Conservation (phyloP, 345 rosid species). For the Isatis tinctoria region DNA sequence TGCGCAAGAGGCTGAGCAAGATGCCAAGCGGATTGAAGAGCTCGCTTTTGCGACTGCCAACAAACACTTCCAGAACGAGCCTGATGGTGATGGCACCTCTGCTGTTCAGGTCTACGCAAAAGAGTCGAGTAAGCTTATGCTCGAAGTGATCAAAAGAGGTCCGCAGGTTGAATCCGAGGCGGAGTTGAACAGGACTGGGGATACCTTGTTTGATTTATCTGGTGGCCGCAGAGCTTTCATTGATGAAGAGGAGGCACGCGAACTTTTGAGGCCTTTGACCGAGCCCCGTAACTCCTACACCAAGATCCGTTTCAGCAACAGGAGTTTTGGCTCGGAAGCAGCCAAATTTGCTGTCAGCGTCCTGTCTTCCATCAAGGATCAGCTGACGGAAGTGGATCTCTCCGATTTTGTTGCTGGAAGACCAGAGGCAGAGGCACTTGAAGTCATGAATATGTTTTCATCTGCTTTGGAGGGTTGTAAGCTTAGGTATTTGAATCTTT, state of each 20-base stretch:
- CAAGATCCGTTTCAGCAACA: constrained; percentile 71
- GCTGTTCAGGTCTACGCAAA: constrained; percentile 89
- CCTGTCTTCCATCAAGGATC: constrained; percentile 64
- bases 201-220: constrained; percentile 65
- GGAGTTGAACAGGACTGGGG: constrained; percentile 21
- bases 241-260: constrained; percentile 67
- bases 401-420: constrained; percentile 91
- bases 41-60: constrained; percentile 58
- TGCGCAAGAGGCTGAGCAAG: constrained; percentile 68
- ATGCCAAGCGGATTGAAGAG: constrained; percentile 71
- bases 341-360: constrained; percentile 65
- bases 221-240: constrained; percentile 76
- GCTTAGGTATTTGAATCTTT: constrained; percentile 65
- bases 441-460: constrained; percentile 74
- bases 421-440: constrained; percentile 76
- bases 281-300: constrained; percentile 51
- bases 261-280: constrained; percentile 54
- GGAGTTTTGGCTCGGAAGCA: constrained; percentile 82
- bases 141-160: constrained; percentile 79
- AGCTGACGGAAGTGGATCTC: constrained; percentile 71
- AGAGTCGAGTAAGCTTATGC: constrained; percentile 78
- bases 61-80: constrained; percentile 69
- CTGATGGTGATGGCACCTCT: constrained; percentile 89
- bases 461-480: constrained; percentile 69
- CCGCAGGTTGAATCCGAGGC: constrained; percentile 41